Evolutionary conservation across 345 rosid genomes (phyloP).

Genomic region (Barbarea vulgaris): DNA sequence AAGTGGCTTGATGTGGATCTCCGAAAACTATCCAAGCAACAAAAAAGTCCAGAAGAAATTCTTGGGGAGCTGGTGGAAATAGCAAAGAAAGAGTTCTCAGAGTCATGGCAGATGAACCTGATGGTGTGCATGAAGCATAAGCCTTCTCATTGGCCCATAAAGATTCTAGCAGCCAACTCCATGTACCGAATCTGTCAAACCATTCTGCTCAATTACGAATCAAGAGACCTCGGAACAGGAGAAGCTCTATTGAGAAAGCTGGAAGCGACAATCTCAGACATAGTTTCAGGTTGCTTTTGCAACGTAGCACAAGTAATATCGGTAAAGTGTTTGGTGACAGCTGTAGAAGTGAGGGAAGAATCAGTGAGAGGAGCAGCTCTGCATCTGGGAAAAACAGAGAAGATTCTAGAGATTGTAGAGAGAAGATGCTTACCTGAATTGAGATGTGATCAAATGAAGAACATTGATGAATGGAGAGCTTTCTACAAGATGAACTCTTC

Average conservation of each 20-base stretch:
- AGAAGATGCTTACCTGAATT: conserved; percentile 44
- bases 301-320: conserved; percentile 56
- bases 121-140: conserved; percentile 45
- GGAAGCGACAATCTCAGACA: conserved; percentile 59
- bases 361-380: conserved; percentile 55
- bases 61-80: conserved; percentile 54
- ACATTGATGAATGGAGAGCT: conserved; percentile 69
- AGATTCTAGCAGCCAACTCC: conserved; percentile 71
- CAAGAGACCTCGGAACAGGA: conserved; percentile 32
- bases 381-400: conserved; percentile 65
- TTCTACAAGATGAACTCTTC: conserved; percentile 35
- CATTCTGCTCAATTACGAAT: conserved; percentile 45
- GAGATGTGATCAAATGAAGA: conserved; percentile 49
- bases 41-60: conserved; percentile 46
- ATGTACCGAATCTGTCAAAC: conserved; percentile 76
- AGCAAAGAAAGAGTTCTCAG: conserved; percentile 51
- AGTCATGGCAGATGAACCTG: conserved; percentile 45
- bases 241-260: conserved; percentile 51
- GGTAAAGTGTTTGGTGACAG: conserved; percentile 55
- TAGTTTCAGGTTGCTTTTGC: conserved; percentile 75
- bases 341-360: conserved; percentile 60
- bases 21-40: conserved; percentile 47
- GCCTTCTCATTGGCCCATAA: conserved; percentile 74
- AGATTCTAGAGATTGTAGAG: conserved; percentile 56
- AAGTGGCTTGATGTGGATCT: conserved; percentile 77